A percentile compares a stretch with the other conserved stretches of the same genome.
Evolutionary conservation across 116 monocot genomes (phyloP).

Genomic region (Trichopus zeylanicus): DNA sequence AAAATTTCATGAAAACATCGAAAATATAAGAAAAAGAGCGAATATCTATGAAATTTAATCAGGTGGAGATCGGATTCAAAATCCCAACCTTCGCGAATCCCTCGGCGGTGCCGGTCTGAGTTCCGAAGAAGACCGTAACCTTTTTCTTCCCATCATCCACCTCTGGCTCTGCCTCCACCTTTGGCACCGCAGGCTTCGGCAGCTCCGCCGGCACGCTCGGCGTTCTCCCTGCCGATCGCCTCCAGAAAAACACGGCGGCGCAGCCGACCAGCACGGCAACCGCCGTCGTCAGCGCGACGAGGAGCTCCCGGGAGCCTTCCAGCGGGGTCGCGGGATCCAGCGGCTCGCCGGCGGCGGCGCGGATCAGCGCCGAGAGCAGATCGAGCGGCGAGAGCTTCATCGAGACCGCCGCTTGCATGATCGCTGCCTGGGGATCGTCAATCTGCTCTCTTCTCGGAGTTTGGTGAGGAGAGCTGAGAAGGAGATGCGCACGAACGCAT

Average conservation of each 20-base stretch:
- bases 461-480: no score
- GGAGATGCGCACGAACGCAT: no score
- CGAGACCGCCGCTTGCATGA: no score
- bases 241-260: slow-evolving; percentile 22
- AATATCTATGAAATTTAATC: no score
- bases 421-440: no score
- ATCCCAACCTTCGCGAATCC: slow-evolving; percentile 77
- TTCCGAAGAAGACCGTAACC: slow-evolving; percentile 82
- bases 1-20: no score
- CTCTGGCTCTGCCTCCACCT: slow-evolving; percentile 14
- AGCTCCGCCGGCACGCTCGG: slow-evolving; percentile 16
- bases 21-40: no score
- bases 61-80: not conserved
- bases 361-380: slow-evolving; percentile 36
- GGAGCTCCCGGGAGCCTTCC: slow-evolving; percentile 21
- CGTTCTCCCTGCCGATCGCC: slow-evolving; percentile 2
- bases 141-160: slow-evolving; percentile 67
- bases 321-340: not conserved
- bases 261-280: slow-evolving; percentile 38
- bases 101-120: slow-evolving; percentile 92
- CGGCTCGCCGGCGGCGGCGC: slow-evolving; percentile 13
- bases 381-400: slow-evolving; percentile 46
- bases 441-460: no score
- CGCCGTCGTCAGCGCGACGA: slow-evolving; percentile 31
- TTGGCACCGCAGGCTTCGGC: slow-evolving; percentile 22